A percentile compares a stretch with the other conserved stretches of the same genome.
These are phyloP conservation scores for Noccaea caerulescens DNA, from an alignment of 345 rosid species.

Conservation along the genomic window DNA sequence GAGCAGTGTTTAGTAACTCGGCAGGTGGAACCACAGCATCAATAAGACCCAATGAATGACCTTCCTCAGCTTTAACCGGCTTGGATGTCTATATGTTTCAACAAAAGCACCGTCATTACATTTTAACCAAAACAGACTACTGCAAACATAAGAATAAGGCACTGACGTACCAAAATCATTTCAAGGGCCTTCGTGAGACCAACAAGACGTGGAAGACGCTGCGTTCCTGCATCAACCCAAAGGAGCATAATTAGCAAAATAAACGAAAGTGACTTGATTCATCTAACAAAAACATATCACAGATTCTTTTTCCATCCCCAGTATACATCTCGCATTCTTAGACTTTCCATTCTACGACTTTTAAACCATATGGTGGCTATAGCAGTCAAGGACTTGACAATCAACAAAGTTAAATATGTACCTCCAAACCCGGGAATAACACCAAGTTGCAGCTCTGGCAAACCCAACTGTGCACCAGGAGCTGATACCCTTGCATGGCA, in stretches of 20 bases:
- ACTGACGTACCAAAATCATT: constrained; percentile 85
- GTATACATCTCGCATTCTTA: neutral
- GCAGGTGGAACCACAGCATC: constrained; percentile 76
- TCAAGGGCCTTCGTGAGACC: constrained; percentile 91
- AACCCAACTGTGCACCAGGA: constrained; percentile 75
- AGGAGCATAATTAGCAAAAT: constrained; percentile 24
- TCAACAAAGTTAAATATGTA: constrained; percentile 39
- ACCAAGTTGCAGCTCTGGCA: constrained; percentile 95
- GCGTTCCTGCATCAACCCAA: constrained; percentile 74
- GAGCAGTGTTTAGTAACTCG: constrained; percentile 70
- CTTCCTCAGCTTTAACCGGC: constrained; percentile 76
- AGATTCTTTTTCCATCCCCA: constrained; percentile 16
- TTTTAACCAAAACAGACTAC: constrained; percentile 24
- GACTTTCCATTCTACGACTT: constrained; percentile 2
- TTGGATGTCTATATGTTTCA: constrained; percentile 67
- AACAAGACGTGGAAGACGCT: constrained; percentile 98
- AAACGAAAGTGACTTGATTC: constrained; percentile 10
- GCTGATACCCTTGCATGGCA: constrained; percentile 93
- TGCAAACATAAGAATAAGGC: constrained; percentile 25
- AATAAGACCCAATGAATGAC: constrained; percentile 72
- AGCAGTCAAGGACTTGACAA: neutral
- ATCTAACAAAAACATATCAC: constrained; percentile 8
- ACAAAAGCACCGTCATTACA: constrained; percentile 5
- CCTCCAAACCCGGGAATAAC: constrained; percentile 99
- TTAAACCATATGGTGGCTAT: neutral